Evolutionary conservation across 805 yeast genomes (phyloP).

Genomic region (Yamadazyma sp.): DNA sequence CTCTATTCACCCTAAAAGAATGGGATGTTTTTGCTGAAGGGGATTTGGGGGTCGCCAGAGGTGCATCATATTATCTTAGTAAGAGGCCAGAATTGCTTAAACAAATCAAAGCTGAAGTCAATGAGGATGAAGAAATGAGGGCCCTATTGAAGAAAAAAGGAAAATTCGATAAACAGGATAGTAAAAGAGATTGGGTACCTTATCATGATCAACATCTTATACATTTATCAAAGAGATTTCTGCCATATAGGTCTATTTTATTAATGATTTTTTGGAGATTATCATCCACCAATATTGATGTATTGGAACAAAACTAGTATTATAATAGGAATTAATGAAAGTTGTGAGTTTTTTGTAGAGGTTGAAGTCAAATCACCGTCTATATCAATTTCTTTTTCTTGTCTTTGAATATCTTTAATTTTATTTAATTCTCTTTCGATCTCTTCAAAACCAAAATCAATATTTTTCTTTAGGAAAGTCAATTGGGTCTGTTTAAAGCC

Average conservation of each 20-base stretch:
- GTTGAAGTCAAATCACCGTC: slow-evolving; percentile 24
- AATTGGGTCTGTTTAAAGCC: slow-evolving; percentile 27
- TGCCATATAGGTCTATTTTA: slow-evolving; percentile 65
- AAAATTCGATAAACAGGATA: slow-evolving; percentile 33
- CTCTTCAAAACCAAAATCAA: slow-evolving; percentile 37
- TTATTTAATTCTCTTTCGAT: slow-evolving; percentile 35
- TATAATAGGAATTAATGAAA: too few species aligned
- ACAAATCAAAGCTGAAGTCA: slow-evolving; percentile 36
- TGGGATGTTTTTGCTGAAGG: slow-evolving; percentile 71
- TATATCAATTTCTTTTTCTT: slow-evolving; percentile 20
- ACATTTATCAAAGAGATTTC: slow-evolving; percentile 53
- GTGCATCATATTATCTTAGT: slow-evolving; percentile 61
- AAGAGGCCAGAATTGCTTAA: slow-evolving; percentile 48
- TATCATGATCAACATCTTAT: slow-evolving; percentile 57
- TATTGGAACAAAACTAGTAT: slow-evolving; percentile 19
- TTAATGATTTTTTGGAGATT: slow-evolving; percentile 77
- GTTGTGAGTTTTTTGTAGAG: neutral
- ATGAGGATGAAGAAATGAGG: slow-evolving; percentile 33
- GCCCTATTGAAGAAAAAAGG: slow-evolving; percentile 30
- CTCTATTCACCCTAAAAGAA: slow-evolving; percentile 64
- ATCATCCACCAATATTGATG: slow-evolving; percentile 55
- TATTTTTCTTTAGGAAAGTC: slow-evolving; percentile 22
- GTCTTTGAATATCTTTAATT: slow-evolving; percentile 18
- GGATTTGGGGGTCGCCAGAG: slow-evolving; percentile 85
- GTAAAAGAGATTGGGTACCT: slow-evolving; percentile 64